Conservation (phyloP, 2,329 filamentous ascomycete species). For the Trichocomaceae sp. region DNA sequence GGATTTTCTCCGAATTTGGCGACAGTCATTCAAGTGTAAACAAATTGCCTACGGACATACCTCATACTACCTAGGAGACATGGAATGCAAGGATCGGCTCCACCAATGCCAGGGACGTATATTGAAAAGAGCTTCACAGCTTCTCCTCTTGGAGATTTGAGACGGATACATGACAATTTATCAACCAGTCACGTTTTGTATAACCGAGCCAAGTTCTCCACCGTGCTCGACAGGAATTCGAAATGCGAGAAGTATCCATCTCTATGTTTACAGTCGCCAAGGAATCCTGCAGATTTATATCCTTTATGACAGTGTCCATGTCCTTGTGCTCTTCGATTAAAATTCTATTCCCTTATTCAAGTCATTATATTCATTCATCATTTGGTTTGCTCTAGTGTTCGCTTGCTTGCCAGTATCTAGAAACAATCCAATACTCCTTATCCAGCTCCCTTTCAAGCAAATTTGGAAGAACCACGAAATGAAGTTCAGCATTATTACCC, state of each 20-base stretch:
- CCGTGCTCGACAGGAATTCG: background rate
- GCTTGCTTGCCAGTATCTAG: background rate
- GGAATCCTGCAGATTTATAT: background rate
- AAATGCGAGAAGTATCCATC: conserved; percentile 5
- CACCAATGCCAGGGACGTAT: background rate
- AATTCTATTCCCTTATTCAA: background rate
- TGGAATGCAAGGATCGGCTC: background rate
- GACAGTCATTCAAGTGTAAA: background rate
- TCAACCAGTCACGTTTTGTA: background rate
- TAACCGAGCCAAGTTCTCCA: background rate
- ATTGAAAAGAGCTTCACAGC: background rate
- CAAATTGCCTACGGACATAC: background rate
- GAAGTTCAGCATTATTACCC: conserved; percentile 39
- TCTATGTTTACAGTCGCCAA: conserved; percentile 4
- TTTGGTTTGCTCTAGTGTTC: background rate
- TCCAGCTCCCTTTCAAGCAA: background rate
- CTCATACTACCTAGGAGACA: background rate
- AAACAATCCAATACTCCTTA: background rate
- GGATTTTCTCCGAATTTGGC: too few relatives aligned
- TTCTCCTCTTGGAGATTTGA: background rate
- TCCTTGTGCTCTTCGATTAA: background rate
- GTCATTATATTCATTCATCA: background rate
- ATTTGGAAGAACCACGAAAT: conserved; percentile 22
- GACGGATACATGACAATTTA: background rate
- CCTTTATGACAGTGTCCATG: background rate